A percentile compares a stretch with the other conserved stretches of the same genome.
These are phyloP conservation scores for Daldinia vernicosa DNA, from an alignment of 495 filamentous ascomycete genomes.

Conservation along the genomic window DNA sequence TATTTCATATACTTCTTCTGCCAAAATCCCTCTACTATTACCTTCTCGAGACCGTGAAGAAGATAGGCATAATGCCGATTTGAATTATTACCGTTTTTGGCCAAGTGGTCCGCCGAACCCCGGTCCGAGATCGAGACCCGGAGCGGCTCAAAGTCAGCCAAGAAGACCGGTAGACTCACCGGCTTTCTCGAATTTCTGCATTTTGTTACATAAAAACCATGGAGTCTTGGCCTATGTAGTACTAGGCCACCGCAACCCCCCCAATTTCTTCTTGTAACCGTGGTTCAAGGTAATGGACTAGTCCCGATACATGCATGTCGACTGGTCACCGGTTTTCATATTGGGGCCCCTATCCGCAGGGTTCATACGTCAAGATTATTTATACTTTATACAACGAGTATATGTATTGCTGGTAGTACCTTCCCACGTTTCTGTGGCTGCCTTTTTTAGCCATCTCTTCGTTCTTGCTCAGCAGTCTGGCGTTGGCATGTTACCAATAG, in stretches of 20 bases:
- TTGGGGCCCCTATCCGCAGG: constrained; percentile 9
- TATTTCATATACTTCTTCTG: neutral
- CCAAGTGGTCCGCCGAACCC: constrained; percentile 21
- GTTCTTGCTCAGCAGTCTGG: neutral
- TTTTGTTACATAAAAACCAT: constrained; percentile 31
- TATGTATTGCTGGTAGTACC: neutral
- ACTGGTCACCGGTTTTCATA: constrained; percentile 26
- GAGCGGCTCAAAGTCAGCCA: constrained; percentile 21
- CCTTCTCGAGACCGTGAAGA: neutral
- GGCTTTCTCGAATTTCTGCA: constrained; percentile 10
- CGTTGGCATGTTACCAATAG: constrained; percentile 16
- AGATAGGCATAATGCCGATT: neutral
- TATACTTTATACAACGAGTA: too few species aligned
- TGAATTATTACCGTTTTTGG: neutral
- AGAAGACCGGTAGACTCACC: constrained; percentile 16
- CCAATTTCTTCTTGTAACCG: constrained; percentile 11
- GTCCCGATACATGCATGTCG: constrained; percentile 26
- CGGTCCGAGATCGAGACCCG: constrained; percentile 17
- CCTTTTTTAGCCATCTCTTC: constrained; percentile 7
- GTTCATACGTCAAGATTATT: constrained; percentile 5
- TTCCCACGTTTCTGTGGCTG: neutral
- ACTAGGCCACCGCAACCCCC: constrained; percentile 4
- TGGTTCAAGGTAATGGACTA: constrained; percentile 12
- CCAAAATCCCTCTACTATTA: neutral
- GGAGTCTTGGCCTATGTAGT: constrained; percentile 15